phyloP scores from a whole-genome alignment of 306 rosid genomes.

The Dryas octopetala region DNA sequence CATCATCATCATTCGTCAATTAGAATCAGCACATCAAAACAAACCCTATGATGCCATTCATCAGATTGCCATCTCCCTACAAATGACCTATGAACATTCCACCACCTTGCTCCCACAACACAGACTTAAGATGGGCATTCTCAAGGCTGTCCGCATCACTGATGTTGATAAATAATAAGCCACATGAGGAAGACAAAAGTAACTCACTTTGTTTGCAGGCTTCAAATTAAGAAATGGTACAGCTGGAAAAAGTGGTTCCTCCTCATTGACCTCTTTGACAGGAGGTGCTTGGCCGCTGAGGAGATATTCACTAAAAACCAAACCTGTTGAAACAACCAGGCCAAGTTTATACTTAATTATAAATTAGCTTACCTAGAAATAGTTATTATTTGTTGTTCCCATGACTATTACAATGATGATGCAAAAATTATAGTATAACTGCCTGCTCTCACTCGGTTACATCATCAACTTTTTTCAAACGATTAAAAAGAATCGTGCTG shows the following conservation, averaged over 20 bases:
- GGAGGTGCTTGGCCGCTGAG: constrained; percentile 89
- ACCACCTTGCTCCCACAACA: neutral
- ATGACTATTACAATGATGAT: neutral
- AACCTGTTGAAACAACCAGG: constrained; percentile 58
- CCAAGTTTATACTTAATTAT: neutral
- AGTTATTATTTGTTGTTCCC: neutral
- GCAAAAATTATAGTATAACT: neutral
- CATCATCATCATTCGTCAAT: too few species aligned
- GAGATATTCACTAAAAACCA: constrained; percentile 90
- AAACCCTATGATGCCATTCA: neutral
- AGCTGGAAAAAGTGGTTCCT: constrained; percentile 89
- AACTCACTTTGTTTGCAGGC: constrained; percentile 59
- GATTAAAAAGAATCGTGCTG: too few species aligned
- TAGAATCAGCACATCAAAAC: too few species aligned
- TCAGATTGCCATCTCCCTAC: neutral
- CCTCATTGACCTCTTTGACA: constrained; percentile 77
- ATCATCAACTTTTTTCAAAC: too few species aligned
- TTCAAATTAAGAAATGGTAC: constrained; percentile 56
- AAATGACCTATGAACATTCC: neutral
- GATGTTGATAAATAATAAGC: neutral
- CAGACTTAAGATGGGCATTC: neutral
- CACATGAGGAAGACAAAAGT: constrained; percentile 17
- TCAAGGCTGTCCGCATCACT: constrained; percentile 13
- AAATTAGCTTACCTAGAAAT: neutral
- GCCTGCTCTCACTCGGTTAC: too few species aligned